Evolutionary conservation across 352 stramenopile species (phyloP), one percentile per base, ranked within the genome.

Genomic region (Phytophthora lateralis): DNA sequence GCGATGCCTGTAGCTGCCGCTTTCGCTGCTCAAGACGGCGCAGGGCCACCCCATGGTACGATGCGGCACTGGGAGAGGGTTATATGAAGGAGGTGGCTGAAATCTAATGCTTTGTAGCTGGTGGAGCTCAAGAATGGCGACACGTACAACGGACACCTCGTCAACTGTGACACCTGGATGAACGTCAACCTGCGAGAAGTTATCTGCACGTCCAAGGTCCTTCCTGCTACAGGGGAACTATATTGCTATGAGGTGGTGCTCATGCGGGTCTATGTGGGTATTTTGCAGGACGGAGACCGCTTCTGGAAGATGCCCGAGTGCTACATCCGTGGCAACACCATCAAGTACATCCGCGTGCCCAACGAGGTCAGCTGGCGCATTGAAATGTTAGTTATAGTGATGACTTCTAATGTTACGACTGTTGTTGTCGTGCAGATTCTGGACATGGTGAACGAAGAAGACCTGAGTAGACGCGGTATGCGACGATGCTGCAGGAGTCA

Each of bases 61-160:
- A 48, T 53, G 29, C 26, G 43, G 8, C 17, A 30, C 12, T 51
- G 42, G 4, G n/a, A 35, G n/a, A 35, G 18, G 0, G 50, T n/a
- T 4, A 6, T 6, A 9, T 24, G 24, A 15, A 11, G 20, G n/a
- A 42, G 10, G 6, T 45, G 9, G 30, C 37, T 55, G 10, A 68
- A 42, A 44, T 21, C 17, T 44, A n/a, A 12, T 44, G 38, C 6
- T 44, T 18, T 62, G 48, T 56, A 94, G 86, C 82, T 99, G 46
- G 93, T 99, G 44, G 97, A 99, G 88, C 88, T 99, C 17, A 99
- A 99, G 83, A 99, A 98, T 64, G 98, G 98, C 45, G 96, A 99
- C 60, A 99, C 93, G 47, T 99, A 99, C 90, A 99, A 99, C 69
- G 97, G 97, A 24, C 89, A 96, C 49, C 82, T 99, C 37, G 91